phyloP scores from a whole-genome alignment of 2,329 filamentous ascomycete species.

The Hypoxylon sp. region DNA sequence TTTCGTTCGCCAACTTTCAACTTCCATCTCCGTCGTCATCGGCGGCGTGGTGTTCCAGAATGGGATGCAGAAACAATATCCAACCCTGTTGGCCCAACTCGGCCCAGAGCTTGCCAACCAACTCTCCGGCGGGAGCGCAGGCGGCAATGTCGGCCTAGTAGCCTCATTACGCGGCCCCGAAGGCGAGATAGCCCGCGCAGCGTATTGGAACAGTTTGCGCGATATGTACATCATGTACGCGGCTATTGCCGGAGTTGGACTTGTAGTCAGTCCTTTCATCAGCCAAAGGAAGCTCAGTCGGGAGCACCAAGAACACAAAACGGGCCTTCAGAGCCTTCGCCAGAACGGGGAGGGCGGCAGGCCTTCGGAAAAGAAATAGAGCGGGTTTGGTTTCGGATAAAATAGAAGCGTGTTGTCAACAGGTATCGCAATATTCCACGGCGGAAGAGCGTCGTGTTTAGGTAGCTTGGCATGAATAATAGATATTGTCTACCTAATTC shows the following conservation, averaged over 20 bases:
- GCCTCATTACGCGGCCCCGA: conserved; percentile 58
- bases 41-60: conserved; percentile 87
- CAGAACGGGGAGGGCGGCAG: conserved; percentile 25
- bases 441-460: conserved; percentile 1
- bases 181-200: conserved; percentile 53
- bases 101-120: conserved; percentile 59
- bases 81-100: conserved; percentile 62
- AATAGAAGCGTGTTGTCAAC: not conserved
- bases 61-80: conserved; percentile 70
- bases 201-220: conserved; percentile 63
- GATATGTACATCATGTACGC: conserved; percentile 71
- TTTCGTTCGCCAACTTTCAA: conserved; percentile 77
- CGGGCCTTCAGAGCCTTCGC: conserved; percentile 61
- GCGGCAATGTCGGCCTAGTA: conserved; percentile 65
- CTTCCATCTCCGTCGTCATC: conserved; percentile 75
- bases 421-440: not conserved
- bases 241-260: conserved; percentile 60
- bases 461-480: conserved; percentile 1
- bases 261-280: conserved; percentile 63
- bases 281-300: conserved; percentile 64
- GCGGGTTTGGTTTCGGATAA: not conserved
- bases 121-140: conserved; percentile 64
- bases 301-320: conserved; percentile 69
- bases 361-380: conserved; percentile 26
- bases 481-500: conserved; percentile 3